Evolutionary conservation across 2,329 filamentous ascomycete genomes (phyloP), one percentile per base, ranked within the genome.

Genomic region (Phaeosphaeria sp.): DNA sequence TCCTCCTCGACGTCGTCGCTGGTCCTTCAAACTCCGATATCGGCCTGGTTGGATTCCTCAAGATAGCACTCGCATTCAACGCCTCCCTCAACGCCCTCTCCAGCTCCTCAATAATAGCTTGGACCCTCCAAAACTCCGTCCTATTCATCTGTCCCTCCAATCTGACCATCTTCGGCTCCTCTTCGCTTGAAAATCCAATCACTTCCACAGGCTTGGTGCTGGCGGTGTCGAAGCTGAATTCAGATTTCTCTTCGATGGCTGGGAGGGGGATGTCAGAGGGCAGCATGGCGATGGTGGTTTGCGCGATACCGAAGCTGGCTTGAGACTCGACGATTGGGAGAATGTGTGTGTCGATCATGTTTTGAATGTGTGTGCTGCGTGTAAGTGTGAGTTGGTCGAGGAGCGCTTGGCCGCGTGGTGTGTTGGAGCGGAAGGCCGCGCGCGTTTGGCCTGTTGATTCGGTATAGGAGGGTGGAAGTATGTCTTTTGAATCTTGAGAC

Each of bases 121-220:
- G 72, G 18, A 78, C 73, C 39, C 73, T 72, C 79, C 80, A 82
- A 56, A 82, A 82, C 54, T 78, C 77, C 7, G 78, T 70, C 1
- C 66, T 68, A 49, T 81, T 77, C 50, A 80, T 75, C 27, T 74
- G 66, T 5, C 78, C 79, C 20, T 73, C 65, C 0, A 83, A 68
- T 3, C 74, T 66, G 23, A 82, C 67, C 18, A 81, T 65, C 39
- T 76, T 70, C 2, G 79, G 74, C 25, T 75, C 68, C 53, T 79
- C 79, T 18, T 75, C 74, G 13, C 72, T 72, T 1, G 76, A 66
- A 50, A 81, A 79, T 0, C 79, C 77, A 3, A 80, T 65, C 0
- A 80, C 68, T 59, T 80, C 76, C 0, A 76, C 63, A 1, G 64
- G 56, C 33, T 22, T 23, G 4, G 36, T 43, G 10, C 67, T 66